Evolutionary conservation across 441 rosid genomes (phyloP).

Genomic region (Euphorbia celastroides): DNA sequence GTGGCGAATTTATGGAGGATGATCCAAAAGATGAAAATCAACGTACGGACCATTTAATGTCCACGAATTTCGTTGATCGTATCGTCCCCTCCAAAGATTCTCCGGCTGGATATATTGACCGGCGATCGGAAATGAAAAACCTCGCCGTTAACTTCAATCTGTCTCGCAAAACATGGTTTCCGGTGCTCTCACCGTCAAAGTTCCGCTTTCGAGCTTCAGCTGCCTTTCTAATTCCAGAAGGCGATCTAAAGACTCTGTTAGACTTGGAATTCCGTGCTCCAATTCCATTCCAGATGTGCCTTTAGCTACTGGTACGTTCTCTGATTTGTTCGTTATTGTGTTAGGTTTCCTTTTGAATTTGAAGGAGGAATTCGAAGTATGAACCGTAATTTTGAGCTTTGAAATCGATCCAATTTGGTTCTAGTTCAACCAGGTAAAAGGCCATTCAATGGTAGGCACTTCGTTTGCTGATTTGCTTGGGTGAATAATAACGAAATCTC

Average conservation of each 20-base stretch:
- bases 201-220: constrained; percentile 21
- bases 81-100: no score
- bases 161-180: constrained; percentile 25
- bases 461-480: neutral
- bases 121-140: no score
- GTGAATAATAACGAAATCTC: neutral
- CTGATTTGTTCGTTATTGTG: no score
- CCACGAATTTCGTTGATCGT: no score
- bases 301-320: constrained; percentile 26
- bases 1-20: no score
- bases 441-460: neutral
- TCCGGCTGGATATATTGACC: no score
- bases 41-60: no score
- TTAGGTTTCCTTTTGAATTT: constrained; percentile 1
- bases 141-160: no score
- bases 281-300: constrained; percentile 25
- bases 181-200: constrained; percentile 21
- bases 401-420: no score
- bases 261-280: constrained; percentile 27
- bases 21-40: no score
- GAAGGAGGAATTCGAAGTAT: neutral
- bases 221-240: constrained; percentile 19
- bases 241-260: constrained; percentile 8
- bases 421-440: no score
- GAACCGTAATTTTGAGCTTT: neutral